Evolutionary conservation across 2,329 filamentous ascomycete species (phyloP).

Genomic region (Microdochium trichocladiopsis): DNA sequence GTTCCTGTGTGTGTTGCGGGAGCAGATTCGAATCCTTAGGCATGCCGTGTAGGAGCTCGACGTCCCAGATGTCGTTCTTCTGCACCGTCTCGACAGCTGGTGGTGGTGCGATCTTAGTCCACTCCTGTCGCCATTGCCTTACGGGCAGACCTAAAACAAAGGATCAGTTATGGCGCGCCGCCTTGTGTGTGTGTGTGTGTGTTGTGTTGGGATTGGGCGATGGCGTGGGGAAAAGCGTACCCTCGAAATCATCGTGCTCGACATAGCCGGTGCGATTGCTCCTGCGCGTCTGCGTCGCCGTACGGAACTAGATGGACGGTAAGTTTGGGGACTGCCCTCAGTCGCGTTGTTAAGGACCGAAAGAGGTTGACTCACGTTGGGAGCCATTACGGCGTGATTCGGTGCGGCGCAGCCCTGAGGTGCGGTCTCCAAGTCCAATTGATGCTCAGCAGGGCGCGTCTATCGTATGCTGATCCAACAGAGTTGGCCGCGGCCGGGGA

Average conservation of each 20-base stretch:
- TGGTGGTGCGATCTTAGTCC: conserved; percentile 61
- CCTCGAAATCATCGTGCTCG: conserved; percentile 57
- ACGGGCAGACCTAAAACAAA: conserved; percentile 69
- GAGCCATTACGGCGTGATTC: background rate
- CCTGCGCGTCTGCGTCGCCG: conserved; percentile 41
- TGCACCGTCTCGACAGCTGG: conserved; percentile 55
- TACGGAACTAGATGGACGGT: conserved; percentile 13
- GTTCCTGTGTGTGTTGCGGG: conserved; percentile 70
- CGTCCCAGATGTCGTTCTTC: conserved; percentile 62
- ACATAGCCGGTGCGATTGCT: conserved; percentile 48
- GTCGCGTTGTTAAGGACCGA: no score
- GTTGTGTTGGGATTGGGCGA: background rate
- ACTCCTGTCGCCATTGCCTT: conserved; percentile 78
- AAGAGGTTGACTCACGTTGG: background rate
- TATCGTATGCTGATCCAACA: no score
- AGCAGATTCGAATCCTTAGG: conserved; percentile 78
- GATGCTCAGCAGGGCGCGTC: background rate
- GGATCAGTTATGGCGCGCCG: conserved; percentile 47
- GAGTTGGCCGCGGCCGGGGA: no score
- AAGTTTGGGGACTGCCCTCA: conserved; percentile 1
- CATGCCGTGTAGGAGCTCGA: conserved; percentile 72
- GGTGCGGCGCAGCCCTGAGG: background rate
- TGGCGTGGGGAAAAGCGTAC: no score
- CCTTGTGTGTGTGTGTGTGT: background rate
- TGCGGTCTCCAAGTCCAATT: background rate